Evolutionary conservation across 2,329 filamentous ascomycete species (phyloP), one percentile per base, ranked within the genome.

Genomic region (Epichloe amarillans): DNA sequence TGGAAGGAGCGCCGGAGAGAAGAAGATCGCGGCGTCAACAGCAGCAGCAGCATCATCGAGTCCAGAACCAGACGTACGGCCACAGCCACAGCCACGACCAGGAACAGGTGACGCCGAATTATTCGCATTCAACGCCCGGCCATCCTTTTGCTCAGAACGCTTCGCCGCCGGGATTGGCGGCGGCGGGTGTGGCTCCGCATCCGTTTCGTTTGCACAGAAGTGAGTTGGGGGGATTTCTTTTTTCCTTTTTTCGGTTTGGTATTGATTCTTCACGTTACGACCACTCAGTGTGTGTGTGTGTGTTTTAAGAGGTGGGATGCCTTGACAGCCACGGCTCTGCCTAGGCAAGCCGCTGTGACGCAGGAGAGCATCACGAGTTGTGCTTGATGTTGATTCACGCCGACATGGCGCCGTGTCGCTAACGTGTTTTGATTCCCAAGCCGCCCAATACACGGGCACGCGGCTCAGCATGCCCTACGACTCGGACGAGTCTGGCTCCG

Each of bases 191-290:
- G 21, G 61, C 61, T 26, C 62, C 62, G 39, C 64, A 68, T 58
- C 66, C 66, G 0, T 68, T 68, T 53, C 64, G 66, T 17, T 56
- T 68, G 2, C 65, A 68, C 48, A 60, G 64, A 56, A 61, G 66
- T 68, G 52, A 66, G 66, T 65, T 21, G 26, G 6, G 21, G 21
- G 8, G 26, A 2, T 33, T 38, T 26, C n/a, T n/a, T n/a, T n/a
- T n/a, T n/a, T n/a, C n/a, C n/a, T n/a, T 23, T 30, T n/a, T 4
- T 21, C 2, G 4, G 26, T 1, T n/a, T 41, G 39, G 3, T 21
- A 23, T 3, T 10, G 17, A 39, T 6, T 39, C 2, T 39, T 15
- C 38, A n/a, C 26, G 33, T 21, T 6, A 37, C 17, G 33, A 14
- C 15, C 11, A 33, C 39, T 3, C 3, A n/a, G 15, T 30, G 43